Conservation (phyloP, 2,329 filamentous ascomycete genomes). For the Metarhizium brunneum region DNA sequence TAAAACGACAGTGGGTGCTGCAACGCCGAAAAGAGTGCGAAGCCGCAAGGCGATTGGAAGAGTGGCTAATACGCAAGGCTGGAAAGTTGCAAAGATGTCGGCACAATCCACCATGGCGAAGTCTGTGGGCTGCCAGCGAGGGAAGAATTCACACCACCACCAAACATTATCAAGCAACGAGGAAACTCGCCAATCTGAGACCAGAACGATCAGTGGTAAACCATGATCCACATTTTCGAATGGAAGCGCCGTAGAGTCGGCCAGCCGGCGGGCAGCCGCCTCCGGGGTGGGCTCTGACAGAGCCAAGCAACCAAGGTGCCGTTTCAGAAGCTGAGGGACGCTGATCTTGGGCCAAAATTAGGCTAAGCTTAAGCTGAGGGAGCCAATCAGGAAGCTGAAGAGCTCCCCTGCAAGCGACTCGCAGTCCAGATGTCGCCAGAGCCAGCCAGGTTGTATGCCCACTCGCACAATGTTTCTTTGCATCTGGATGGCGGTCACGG, state of each 20-base stretch:
- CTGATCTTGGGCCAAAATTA: constrained; percentile 18
- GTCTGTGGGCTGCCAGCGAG: neutral
- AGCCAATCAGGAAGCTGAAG: constrained; percentile 24
- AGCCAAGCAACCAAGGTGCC: neutral
- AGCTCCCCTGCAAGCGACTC: constrained; percentile 18
- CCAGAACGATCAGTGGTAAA: neutral
- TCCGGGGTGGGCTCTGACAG: neutral
- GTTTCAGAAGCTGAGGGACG: constrained; percentile 14
- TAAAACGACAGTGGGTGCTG: neutral
- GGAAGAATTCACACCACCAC: neutral
- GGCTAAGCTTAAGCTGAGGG: constrained; percentile 19
- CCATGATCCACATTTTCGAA: neutral
- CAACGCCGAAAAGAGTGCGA: neutral
- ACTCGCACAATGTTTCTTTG: constrained; percentile 12
- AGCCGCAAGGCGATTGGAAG: neutral
- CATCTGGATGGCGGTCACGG: neutral
- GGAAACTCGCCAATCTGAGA: constrained; percentile 5
- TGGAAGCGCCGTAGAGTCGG: neutral
- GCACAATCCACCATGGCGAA: neutral
- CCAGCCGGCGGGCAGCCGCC: neutral
- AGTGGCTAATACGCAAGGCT: neutral
- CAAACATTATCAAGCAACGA: neutral
- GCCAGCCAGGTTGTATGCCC: neutral
- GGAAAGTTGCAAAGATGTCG: neutral
- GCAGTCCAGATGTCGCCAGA: constrained; percentile 6